Base-by-base conservation (phyloP, 2,329 filamentous ascomycete genomes). In the Didymellaceae sp. region DNA sequence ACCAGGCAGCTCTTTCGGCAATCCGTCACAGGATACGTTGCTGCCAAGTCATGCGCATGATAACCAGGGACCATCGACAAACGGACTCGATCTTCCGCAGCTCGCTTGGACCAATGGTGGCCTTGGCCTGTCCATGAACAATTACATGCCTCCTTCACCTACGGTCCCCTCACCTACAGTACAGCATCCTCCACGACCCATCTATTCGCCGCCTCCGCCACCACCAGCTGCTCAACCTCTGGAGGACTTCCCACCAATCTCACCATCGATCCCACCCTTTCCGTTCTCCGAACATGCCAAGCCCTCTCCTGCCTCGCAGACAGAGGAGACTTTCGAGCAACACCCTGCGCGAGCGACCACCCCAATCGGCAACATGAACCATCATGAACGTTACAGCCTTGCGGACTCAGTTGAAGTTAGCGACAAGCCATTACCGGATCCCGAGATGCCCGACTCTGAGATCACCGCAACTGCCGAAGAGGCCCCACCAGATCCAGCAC, bases 171-270 rank as follows among this genome's bases (percentile, higher is more conserved):
- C 63, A 56, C 59, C 58, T 22, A 58, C 65, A 14, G 57, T 62
- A 22, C 66, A 65, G 54, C 68, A 71, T 5, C 68, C 69, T 30
- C 75, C 76, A 22, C 77, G 79, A n/a, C 69, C 69, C 25, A 67
- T 79, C 45, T 74, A 77, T 34, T 78, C 78, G 26, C 78, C 77
- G 24, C 78, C 78, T 5, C 78, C 77, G 6, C 77, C 78, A 18
- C 69, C 72, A 56, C 32, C 58, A 57, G 20, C 55, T 20, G 49
- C 62, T 4, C 46, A 52, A 32, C 31, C 37, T 17, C 20, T 42
- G 21, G 43, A 46, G 10, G 20, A 54, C 50, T 26, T 49, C 52
- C 22, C 58, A 57, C 45, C 55, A 37, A 18, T 56, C 42, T 30
- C 59, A 28, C 40, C 39, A 41, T 44, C 55, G 14, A 22, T 39